Evolutionary conservation across 129 eudicot species (phyloP), one percentile per base, ranked within the genome.

Genomic region (Heracleum sosnowskyi): DNA sequence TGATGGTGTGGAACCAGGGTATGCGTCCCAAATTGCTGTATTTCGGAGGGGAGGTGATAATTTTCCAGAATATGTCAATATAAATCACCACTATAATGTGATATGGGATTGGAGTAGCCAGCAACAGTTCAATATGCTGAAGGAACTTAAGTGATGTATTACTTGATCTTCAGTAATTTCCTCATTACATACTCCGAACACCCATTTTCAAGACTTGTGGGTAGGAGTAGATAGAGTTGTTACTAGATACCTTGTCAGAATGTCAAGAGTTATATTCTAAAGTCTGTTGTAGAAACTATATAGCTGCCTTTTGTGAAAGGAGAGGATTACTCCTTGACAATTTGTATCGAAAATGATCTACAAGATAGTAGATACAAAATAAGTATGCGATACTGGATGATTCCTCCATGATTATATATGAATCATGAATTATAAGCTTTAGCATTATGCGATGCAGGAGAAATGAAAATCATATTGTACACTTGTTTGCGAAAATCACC

Each of bases 21-120:
- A 89, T 85, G 97, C 98, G 2, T 95, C 99, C 39, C 99, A 95
- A 84, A 95, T 95, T 72, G 99, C 99, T 4, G 93, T 95, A 24
- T 95, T 92, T 69, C 89, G 85, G 74, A 90, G 90, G 73, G 77
- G 29, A 47, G 83, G 64, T 15, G 10, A 44, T 72, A 86, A 84
- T 55, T 68, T 78, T 77, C 55, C 49, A 36, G 33, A 17, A 18
- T 47, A 84, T 28, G 66, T 28, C 33, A 78, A 68, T 41, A 20
- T 74, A 9, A 79, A 31, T 1, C 76, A 78, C 29, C 81, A 73
- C 17, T 93, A 80, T 53, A 63, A 82, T 3, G 82, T 88, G 49
- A 76, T 93, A 60, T 93, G 97, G 98, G 91, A 93, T 69, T 93
- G 98, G 98, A 86, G 80, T 39, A 82, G 88, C 41, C 41, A 36